Conservation (phyloP, 176 grass and related monocot genomes). For the Lolium rigidum region DNA sequence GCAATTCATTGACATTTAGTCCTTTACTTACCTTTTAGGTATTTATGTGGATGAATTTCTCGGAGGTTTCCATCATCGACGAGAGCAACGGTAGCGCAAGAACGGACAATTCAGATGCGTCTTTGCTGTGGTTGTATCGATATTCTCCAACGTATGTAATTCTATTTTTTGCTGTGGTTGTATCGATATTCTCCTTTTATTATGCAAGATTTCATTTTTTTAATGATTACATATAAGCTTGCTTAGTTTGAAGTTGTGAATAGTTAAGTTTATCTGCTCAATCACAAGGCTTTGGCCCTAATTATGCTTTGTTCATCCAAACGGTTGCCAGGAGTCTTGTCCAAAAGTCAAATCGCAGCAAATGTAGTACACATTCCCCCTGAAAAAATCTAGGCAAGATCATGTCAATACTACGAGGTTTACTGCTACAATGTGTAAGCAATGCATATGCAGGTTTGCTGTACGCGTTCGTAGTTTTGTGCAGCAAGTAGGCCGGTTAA, state of each 20-base stretch:
- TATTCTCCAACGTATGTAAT: too few species aligned
- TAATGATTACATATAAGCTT: background rate
- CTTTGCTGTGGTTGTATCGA: background rate
- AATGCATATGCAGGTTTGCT: background rate
- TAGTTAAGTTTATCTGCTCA: background rate
- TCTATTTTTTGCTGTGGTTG: too few species aligned
- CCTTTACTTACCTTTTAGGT: background rate
- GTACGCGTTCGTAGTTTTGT: background rate
- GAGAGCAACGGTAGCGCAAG: background rate
- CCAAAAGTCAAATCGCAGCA: background rate
- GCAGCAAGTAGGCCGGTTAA: background rate
- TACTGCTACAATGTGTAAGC: background rate
- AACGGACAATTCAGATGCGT: background rate
- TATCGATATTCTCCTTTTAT: too few species aligned
- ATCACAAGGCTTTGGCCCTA: background rate
- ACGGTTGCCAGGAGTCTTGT: background rate
- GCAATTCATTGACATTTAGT: background rate
- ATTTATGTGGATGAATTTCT: background rate
- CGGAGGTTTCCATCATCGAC: background rate
- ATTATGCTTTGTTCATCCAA: background rate
- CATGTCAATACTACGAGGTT: background rate
- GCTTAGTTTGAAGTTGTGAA: background rate
- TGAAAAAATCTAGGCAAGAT: slow-evolving; percentile 1
- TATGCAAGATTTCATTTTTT: background rate
- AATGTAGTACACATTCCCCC: background rate